Evolutionary conservation across 1,139 yeast species (phyloP).

Genomic region (Diutina scorzettiae): DNA sequence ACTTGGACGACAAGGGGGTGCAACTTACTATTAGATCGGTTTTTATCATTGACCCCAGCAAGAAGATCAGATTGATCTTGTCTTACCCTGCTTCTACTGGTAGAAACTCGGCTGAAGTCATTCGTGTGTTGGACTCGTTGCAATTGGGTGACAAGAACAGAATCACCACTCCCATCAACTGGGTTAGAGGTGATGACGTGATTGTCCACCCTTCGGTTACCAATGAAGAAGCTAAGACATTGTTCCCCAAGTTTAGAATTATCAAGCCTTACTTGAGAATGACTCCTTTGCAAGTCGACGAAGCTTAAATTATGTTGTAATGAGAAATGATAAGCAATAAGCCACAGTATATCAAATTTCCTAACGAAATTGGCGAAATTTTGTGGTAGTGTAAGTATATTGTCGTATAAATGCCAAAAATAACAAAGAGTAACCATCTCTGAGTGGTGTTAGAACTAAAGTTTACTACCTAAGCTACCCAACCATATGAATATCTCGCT

Average conservation of each 20-base stretch:
- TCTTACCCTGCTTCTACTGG: constrained; percentile 82
- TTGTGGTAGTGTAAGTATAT: too few relatives aligned
- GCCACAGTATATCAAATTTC: neutral
- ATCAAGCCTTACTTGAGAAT: constrained; percentile 60
- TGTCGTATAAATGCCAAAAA: too few relatives aligned
- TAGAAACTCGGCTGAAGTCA: constrained; percentile 78
- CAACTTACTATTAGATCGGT: constrained; percentile 72
- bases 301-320: neutral
- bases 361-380: too few relatives aligned
- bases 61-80: constrained; percentile 60
- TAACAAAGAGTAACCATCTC: too few relatives aligned
- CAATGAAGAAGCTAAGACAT: constrained; percentile 58
- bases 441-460: too few relatives aligned
- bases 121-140: constrained; percentile 70
- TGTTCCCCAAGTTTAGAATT: constrained; percentile 65
- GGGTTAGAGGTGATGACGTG: constrained; percentile 73
- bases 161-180: constrained; percentile 74
- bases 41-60: constrained; percentile 69
- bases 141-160: constrained; percentile 64
- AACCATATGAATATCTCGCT: too few relatives aligned
- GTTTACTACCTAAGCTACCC: too few relatives aligned
- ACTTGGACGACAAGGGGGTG: constrained; percentile 45
- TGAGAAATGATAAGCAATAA: too few relatives aligned
- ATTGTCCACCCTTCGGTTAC: constrained; percentile 66
- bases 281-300: constrained; percentile 6